Evolutionary conservation across 176 grass and related monocot genomes (phyloP).

Genomic region (Aegilops longissima): DNA sequence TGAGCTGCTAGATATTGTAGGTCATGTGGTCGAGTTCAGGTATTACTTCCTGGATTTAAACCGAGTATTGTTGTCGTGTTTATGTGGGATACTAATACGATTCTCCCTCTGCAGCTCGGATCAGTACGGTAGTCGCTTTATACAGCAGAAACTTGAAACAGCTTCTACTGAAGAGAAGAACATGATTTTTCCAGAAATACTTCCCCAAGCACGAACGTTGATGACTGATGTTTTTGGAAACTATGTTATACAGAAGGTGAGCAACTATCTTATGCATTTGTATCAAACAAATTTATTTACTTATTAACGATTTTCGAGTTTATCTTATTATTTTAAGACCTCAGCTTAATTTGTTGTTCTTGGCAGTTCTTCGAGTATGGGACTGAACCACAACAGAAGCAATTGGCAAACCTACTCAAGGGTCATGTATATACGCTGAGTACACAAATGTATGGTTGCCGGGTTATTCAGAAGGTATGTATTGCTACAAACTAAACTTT

Average conservation of each 20-base stretch:
- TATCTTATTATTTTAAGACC: neutral
- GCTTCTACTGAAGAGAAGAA: slow-evolving; percentile 90
- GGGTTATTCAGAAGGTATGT: slow-evolving; percentile 96
- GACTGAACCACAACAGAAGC: slow-evolving; percentile 74
- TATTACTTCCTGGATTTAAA: slow-evolving; percentile 38
- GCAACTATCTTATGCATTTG: slow-evolving; percentile 29
- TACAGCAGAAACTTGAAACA: slow-evolving; percentile 97
- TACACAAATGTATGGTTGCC: slow-evolving; percentile 99
- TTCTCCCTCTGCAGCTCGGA: slow-evolving; percentile 62
- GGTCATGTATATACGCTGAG: slow-evolving; percentile 77
- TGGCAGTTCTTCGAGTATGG: slow-evolving; percentile 97
- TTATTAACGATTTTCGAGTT: neutral
- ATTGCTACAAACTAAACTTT: neutral
- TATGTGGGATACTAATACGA: slow-evolving; percentile 13
- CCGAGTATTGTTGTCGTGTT: neutral
- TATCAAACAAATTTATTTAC: neutral
- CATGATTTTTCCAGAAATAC: slow-evolving; percentile 90
- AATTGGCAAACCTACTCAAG: slow-evolving; percentile 71
- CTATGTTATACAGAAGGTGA: slow-evolving; percentile 98
- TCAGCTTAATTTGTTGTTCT: slow-evolving; percentile 24
- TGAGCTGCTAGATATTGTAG: slow-evolving; percentile 86
- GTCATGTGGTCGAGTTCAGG: slow-evolving; percentile 96
- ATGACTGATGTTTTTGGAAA: slow-evolving; percentile 99
- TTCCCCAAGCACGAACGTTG: slow-evolving; percentile 76
- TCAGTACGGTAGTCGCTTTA: slow-evolving; percentile 97